Base-by-base conservation (phyloP, 129 eudicot species). In the Silybum marianum region DNA sequence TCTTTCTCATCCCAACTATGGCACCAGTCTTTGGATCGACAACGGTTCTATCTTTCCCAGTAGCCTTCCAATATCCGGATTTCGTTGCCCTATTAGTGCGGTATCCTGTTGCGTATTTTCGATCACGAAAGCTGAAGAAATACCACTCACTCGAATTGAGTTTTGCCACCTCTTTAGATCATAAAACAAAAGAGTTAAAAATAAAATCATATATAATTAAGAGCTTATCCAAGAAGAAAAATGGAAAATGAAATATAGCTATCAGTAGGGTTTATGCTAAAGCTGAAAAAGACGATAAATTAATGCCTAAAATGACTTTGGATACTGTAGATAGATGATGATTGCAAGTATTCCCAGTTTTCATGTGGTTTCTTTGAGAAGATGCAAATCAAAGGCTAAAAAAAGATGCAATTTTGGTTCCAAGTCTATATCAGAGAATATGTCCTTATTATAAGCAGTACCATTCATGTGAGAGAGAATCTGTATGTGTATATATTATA, bases 41-140 rank as follows among this genome's bases (percentile, higher is more conserved):
- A 65, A 94, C 86, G 3, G 87, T 71, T 63, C 91, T 89, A 74
- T 94, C 98, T 79, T 94, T 95, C 22, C 98, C 98, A 0, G 98
- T 95, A 23, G 98, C 98, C 77, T 95, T 95, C 98, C 98, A 95
- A 67, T 95, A 95, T 42, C 98, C 98, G 0, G 87, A 62, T 39
- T 84, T 88, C 11, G 98, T 95, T 14, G 98, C 98, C 46, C 98
- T 76, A 60, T 95, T 95, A 1, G 97, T 90, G 36, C 98, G 86
- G 78, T 80, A 89, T 14, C 98, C 98, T 0, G 98, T 95, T 1
- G 98, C 96, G 19, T 95, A 95, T 80, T 95, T 95, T 23, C 98
- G 96, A 84, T 95, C 97, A 19, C 97, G 91, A 40, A 92, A 95
- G 88, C 97, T 95, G 76, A 95, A 95, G 96, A 95, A 95, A 85